These are phyloP conservation scores for Sphagnum contortum DNA, from an alignment of 225 moss, liverwort and hornwort genomes.

Conservation along the genomic window DNA sequence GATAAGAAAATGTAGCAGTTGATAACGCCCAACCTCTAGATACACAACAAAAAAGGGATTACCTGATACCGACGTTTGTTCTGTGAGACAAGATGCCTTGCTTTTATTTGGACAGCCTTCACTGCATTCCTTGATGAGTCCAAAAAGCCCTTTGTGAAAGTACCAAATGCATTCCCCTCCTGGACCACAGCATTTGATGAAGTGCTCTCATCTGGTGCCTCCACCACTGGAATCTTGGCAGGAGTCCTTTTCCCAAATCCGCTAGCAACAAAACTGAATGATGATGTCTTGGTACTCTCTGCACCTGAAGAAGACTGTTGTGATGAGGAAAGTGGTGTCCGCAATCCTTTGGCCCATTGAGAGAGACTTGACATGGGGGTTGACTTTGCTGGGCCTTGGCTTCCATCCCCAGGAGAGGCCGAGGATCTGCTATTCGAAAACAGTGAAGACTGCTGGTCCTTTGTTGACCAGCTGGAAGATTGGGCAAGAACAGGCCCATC, in stretches of 20 bases:
- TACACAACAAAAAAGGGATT: constrained; percentile 7
- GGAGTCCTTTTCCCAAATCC: constrained; percentile 41
- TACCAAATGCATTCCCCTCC: constrained; percentile 47
- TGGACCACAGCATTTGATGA: constrained; percentile 18
- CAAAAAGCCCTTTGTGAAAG: constrained; percentile 67
- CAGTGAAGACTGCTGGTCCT: constrained; percentile 8
- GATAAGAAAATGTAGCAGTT: no score
- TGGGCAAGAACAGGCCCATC: constrained; percentile 15
- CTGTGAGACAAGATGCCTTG: constrained; percentile 72
- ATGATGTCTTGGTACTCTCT: constrained; percentile 32
- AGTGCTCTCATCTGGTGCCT: constrained; percentile 34
- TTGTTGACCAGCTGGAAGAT: constrained; percentile 9
- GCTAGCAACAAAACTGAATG: constrained; percentile 29
- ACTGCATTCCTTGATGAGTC: constrained; percentile 82
- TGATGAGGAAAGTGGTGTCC: constrained; percentile 4
- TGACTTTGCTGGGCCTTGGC: not conserved
- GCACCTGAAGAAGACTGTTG: not conserved
- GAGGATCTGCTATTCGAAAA: no score
- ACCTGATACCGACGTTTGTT: constrained; percentile 81
- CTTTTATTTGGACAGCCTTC: constrained; percentile 84
- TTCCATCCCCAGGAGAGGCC: constrained; percentile 10
- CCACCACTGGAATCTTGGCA: constrained; percentile 55
- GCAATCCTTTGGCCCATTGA: constrained; percentile 24
- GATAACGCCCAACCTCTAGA: no score
- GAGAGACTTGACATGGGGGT: constrained; percentile 11